Evolutionary conservation across 495 filamentous ascomycete genomes (phyloP), one percentile per base, ranked within the genome.

Genomic region (Penicillium arizonense): DNA sequence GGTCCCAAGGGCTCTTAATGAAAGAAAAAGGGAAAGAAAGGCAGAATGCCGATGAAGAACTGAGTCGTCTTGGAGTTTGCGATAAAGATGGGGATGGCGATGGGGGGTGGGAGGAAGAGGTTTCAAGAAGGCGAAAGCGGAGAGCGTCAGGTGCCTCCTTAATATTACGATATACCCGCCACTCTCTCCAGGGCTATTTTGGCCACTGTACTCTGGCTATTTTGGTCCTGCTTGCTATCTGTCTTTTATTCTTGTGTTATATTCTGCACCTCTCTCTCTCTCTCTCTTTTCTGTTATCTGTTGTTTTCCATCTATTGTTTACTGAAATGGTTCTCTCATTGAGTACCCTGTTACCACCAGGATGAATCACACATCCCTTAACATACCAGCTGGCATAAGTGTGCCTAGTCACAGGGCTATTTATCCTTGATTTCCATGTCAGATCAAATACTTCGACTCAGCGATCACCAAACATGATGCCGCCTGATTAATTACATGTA

Each of bases 61-160:
- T 9, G 33, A 52, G 42, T 44, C 30, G 30, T 41, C 26, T 35
- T 46, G 20, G 34, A 14, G 41, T 52, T 43, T 30, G 14, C 14
- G 49, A 47, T 35, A 23, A 43, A 41, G 36, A 46, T 36, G 37
- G 38, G 34, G 16, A 42, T 34, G 36, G 34, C 44, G 42, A 53
- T 36, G 52, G 58, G 50, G n/a, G 47, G 41, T 41, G 53, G 26
- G 43, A 37, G 8, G 42, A 47, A 43, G 61, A 55, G 37, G 61
- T 55, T 56, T 57, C 62, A 67, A 63, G 63, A 59, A 52, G 55
- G 59, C 57, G 56, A 64, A 67, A 67, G 63, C 63, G 63, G 63
- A 67, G 63, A 66, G 60, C 58, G 63, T 67, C 63, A 67, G 61
- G 63, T 67, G 61, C 58, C 63, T 66, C 63, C 63, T 64, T 62